Conservation (phyloP, 140 eudicot species). For the Anethum foeniculum region DNA sequence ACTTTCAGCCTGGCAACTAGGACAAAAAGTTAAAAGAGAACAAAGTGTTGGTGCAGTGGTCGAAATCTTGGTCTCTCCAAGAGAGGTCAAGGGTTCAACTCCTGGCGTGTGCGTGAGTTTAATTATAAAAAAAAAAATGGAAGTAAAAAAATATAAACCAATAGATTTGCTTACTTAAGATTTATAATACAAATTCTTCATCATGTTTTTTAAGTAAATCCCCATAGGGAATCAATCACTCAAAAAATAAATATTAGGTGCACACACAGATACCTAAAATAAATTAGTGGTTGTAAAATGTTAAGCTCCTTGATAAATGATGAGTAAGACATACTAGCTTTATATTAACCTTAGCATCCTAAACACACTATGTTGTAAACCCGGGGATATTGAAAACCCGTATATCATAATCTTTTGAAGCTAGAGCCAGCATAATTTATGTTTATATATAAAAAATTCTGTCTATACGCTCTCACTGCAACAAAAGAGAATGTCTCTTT, state of each 20-base stretch:
- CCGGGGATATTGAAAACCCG: neutral
- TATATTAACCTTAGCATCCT: neutral
- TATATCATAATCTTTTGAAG: neutral
- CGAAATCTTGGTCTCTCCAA: too few relatives aligned
- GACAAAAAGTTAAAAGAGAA: neutral
- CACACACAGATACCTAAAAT: neutral
- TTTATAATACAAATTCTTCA: neutral
- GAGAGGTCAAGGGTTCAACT: too few relatives aligned
- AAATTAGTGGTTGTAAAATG: neutral
- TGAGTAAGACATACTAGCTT: neutral
- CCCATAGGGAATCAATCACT: neutral
- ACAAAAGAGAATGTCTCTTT: neutral
- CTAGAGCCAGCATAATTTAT: neutral
- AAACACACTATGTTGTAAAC: neutral
- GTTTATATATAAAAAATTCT: neutral
- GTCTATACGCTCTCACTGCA: neutral
- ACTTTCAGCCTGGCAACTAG: neutral
- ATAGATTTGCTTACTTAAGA: neutral
- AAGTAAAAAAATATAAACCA: neutral
- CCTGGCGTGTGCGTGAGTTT: too few relatives aligned
- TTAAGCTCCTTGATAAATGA: neutral
- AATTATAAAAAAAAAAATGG: too few relatives aligned
- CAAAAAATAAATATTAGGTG: neutral
- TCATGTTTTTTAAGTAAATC: neutral
- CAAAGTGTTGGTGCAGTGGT: too few relatives aligned